phyloP scores from a whole-genome alignment of 805 yeast genomes.

The Lachancea nothofagi region DNA sequence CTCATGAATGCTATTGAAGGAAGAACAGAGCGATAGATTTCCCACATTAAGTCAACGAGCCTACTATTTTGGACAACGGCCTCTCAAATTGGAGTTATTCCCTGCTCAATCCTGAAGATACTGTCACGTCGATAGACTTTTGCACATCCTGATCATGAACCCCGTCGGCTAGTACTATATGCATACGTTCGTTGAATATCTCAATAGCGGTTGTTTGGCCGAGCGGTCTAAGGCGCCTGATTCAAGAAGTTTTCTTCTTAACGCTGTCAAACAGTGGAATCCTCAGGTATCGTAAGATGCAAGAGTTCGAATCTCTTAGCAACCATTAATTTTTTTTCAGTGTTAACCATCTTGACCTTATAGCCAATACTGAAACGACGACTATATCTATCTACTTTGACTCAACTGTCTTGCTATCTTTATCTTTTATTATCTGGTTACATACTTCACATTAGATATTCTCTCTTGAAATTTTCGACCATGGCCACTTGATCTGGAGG shows the following conservation, averaged over 20 bases:
- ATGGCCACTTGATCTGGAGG: constrained; percentile 10
- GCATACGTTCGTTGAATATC: not conserved
- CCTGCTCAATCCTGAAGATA: too few relatives aligned
- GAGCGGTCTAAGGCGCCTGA: constrained; percentile 36
- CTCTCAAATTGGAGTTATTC: too few relatives aligned
- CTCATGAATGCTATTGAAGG: too few relatives aligned
- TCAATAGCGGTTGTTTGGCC: constrained; percentile 30
- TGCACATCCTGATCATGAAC: too few relatives aligned
- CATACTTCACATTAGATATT: constrained; percentile 5
- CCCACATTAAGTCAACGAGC: too few relatives aligned
- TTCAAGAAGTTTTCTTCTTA: constrained; percentile 24
- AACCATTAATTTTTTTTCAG: constrained; percentile 24
- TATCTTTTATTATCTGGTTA: not conserved
- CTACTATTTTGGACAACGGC: too few relatives aligned
- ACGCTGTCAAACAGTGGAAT: constrained; percentile 16
- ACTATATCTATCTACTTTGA: not conserved
- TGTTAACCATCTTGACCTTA: not conserved
- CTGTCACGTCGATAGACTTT: too few relatives aligned
- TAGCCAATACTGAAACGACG: not conserved
- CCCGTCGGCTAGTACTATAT: too few relatives aligned
- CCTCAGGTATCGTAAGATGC: constrained; percentile 35
- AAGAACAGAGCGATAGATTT: too few relatives aligned
- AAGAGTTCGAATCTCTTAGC: constrained; percentile 35
- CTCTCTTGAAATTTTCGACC: constrained; percentile 11
- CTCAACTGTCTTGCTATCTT: not conserved